Conservation (phyloP, 108 stramenopile genomes). For the Schizochytrium sp. region DNA sequence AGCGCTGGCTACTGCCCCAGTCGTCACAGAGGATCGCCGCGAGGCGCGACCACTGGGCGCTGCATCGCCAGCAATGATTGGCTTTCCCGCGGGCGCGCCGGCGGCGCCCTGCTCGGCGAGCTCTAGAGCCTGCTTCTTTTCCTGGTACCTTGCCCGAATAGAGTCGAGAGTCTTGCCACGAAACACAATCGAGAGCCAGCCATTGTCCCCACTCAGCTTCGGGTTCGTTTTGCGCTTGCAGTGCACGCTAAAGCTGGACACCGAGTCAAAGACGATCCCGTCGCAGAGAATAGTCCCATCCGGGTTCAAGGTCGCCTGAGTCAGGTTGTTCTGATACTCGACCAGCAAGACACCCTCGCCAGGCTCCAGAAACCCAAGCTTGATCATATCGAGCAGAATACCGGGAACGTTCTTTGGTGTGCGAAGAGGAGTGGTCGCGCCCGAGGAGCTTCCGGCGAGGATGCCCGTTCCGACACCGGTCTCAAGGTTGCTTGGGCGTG, state of each 20-base stretch:
- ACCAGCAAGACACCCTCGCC: background rate
- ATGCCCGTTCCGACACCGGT: too few species aligned
- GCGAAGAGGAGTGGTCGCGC: background rate
- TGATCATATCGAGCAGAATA: background rate
- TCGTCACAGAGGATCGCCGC: background rate
- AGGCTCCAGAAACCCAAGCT: background rate
- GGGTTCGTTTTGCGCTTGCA: background rate
- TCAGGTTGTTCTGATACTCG: background rate
- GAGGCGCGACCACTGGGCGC: background rate
- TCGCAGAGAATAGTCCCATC: background rate
- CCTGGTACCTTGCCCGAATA: background rate
- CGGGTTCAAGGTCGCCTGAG: background rate
- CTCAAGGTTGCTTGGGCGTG: background rate
- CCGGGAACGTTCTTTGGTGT: background rate
- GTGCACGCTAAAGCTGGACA: background rate
- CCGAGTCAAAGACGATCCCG: background rate
- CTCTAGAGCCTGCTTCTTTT: background rate
- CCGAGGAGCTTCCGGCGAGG: too few species aligned
- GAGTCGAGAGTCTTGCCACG: background rate
- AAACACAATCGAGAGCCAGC: background rate
- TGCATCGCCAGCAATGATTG: background rate
- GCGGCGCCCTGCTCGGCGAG: background rate
- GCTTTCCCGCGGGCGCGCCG: background rate
- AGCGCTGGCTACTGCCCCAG: background rate
- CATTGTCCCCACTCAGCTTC: background rate